Evolutionary conservation across 2,329 filamentous ascomycete species (phyloP).

Genomic region (Penicillium sp.): DNA sequence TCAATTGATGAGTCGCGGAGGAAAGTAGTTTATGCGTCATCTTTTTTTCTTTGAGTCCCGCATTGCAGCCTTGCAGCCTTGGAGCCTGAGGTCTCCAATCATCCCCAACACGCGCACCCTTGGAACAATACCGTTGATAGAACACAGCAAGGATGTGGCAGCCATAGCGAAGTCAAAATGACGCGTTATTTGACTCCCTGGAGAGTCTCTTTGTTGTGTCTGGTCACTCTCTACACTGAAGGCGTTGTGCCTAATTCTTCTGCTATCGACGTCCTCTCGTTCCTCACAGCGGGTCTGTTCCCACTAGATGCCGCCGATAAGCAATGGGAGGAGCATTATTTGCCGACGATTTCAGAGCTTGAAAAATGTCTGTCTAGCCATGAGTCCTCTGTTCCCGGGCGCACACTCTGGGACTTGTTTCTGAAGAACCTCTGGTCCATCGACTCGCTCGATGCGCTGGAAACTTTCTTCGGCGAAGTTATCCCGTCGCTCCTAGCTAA

Average conservation of each 20-base stretch:
- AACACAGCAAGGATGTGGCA: conserved; percentile 13
- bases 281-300: conserved; percentile 70
- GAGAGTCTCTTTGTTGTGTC: conserved; percentile 76
- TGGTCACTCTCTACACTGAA: conserved; percentile 78
- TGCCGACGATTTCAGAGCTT: conserved; percentile 46
- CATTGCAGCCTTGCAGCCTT: conserved; percentile 12
- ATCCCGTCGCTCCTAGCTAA: conserved; percentile 59
- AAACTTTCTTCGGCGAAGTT: conserved; percentile 66
- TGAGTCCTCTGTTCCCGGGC: conserved; percentile 62
- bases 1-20: conserved; percentile 8
- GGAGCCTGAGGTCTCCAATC: conserved; percentile 22
- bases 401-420: conserved; percentile 84
- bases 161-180: conserved; percentile 50
- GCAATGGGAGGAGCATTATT: conserved; percentile 31
- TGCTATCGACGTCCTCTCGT: conserved; percentile 73
- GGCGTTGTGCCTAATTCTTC: conserved; percentile 66
- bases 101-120: conserved; percentile 13
- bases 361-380: conserved; percentile 47
- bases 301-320: conserved; percentile 36
- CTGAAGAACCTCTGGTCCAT: conserved; percentile 79
- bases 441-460: conserved; percentile 76
- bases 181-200: conserved; percentile 83
- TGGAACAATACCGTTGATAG: conserved; percentile 3
- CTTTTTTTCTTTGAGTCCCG: conserved; percentile 20
- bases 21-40: conserved; percentile 20